A percentile compares a stretch with the other conserved stretches of the same genome.
phyloP scores from a whole-genome alignment of 73 alveolate species.

The Tetrahymena malaccensis region DNA sequence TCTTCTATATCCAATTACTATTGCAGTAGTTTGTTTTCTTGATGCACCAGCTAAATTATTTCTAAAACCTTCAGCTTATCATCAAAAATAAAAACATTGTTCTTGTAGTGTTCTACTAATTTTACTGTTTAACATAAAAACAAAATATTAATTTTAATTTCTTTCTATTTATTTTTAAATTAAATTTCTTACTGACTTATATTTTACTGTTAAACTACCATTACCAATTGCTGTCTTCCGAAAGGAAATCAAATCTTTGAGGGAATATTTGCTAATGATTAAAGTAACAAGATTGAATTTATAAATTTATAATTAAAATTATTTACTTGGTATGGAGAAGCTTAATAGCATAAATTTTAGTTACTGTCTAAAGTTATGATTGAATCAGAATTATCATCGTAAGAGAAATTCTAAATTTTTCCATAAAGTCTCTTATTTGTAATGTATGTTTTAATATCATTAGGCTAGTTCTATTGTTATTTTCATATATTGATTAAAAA shows the following conservation, averaged over 20 bases:
- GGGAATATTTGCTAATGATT: background rate
- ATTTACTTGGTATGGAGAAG: background rate
- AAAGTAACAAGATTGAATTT: background rate
- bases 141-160: no score
- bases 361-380: background rate
- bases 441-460: background rate
- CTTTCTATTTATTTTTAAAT: no score
- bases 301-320: background rate
- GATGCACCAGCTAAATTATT: background rate
- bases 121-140: background rate
- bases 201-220: background rate
- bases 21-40: background rate
- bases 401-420: background rate
- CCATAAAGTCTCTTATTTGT: background rate
- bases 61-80: background rate
- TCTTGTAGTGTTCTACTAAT: background rate
- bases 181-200: background rate
- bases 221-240: background rate
- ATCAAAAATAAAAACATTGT: background rate
- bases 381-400: background rate
- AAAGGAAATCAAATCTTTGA: background rate
- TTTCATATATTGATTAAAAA: background rate
- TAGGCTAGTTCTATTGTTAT: background rate
- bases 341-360: background rate
- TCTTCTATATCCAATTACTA: background rate